Conservation (phyloP, 2,329 filamentous ascomycete genomes). For the Epichloe festucae region DNA sequence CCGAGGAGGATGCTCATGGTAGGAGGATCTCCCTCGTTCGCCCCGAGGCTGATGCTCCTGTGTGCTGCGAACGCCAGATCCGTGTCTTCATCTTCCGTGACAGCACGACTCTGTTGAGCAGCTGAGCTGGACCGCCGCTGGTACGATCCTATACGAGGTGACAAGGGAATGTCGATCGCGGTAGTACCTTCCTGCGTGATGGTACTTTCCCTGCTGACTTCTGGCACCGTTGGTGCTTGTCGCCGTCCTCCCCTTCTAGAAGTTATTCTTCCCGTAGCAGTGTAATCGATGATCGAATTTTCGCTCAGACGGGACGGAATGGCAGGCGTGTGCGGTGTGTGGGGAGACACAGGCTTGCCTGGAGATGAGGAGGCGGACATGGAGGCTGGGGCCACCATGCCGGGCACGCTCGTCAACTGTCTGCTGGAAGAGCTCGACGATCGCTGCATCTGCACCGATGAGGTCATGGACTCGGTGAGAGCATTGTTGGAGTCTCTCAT, state of each 20-base stretch:
- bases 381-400: slow-evolving; percentile 60
- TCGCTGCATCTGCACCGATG: slow-evolving; percentile 71
- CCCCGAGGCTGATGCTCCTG: slow-evolving; percentile 55
- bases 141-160: slow-evolving; percentile 45
- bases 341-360: slow-evolving; percentile 77
- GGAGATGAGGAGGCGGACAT: slow-evolving; percentile 80
- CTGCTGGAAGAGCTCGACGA: slow-evolving; percentile 63
- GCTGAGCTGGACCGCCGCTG: slow-evolving; percentile 56
- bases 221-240: slow-evolving; percentile 15
- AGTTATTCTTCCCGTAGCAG: slow-evolving; percentile 16
- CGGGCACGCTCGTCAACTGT: slow-evolving; percentile 44
- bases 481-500: slow-evolving; percentile 84
- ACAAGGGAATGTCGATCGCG: slow-evolving; percentile 62
- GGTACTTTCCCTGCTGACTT: slow-evolving; percentile 23
- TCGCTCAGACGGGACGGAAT: slow-evolving; percentile 89
- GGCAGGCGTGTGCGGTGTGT: slow-evolving; percentile 84
- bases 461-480: slow-evolving; percentile 86
- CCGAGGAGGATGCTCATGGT: slow-evolving; percentile 51
- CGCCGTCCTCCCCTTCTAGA: slow-evolving; percentile 18
- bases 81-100: slow-evolving; percentile 44
- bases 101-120: slow-evolving; percentile 45
- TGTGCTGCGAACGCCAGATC: slow-evolving; percentile 48
- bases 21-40: slow-evolving; percentile 49
- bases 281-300: slow-evolving; percentile 53
- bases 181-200: slow-evolving; percentile 41